Base-by-base conservation (phyloP, 495 filamentous ascomycete species). In the Penicillium egyptiacum region DNA sequence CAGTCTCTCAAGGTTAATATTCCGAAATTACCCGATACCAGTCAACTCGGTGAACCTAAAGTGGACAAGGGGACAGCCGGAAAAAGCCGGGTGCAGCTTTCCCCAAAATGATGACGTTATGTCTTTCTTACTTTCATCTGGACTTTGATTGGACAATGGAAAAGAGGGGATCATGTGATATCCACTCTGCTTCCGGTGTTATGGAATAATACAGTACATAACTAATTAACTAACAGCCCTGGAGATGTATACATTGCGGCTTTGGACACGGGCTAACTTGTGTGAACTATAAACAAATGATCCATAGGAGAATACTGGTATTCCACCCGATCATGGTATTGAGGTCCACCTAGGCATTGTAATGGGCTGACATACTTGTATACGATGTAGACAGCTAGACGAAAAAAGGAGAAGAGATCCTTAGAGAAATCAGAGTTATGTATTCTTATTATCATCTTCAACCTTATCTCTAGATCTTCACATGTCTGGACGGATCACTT, bases 41-140 rank as follows among this genome's bases (percentile, higher is more conserved):
- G 51, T 28, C 28, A 14, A 55, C 4, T 8, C 50, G 73, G 73
- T 76, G 73, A 76, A 67, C 73, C 71, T 20, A 72, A 76, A 70
- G 66, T 58, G 65, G 71, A 61, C 17, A 23, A 12, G 23, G 62
- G 33, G 10, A 44, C n/a, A 41, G 11, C 10, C 67, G 71, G 69
- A 58, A 59, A 48, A 66, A 61, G 16, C 35, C 69, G 73, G 71
- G 48, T 23, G 16, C 12, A n/a, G 30, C 11, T 10, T 26, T 23
- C 19, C 31, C 50, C 8, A 11, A 35, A 33, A 2, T 17, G 19
- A 28, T 52, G 49, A 41, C 49, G 66, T 66, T 47, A 0, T 2
- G 4, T 45, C 10, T 16, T 12, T 19, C 59, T 69, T 61, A 66
- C 56, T 49, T 59, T 62, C 51, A 52, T 28, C 16, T 43, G 7